phyloP scores from a whole-genome alignment of 106 monocot species.

The Dioscorea zingiberensis region DNA sequence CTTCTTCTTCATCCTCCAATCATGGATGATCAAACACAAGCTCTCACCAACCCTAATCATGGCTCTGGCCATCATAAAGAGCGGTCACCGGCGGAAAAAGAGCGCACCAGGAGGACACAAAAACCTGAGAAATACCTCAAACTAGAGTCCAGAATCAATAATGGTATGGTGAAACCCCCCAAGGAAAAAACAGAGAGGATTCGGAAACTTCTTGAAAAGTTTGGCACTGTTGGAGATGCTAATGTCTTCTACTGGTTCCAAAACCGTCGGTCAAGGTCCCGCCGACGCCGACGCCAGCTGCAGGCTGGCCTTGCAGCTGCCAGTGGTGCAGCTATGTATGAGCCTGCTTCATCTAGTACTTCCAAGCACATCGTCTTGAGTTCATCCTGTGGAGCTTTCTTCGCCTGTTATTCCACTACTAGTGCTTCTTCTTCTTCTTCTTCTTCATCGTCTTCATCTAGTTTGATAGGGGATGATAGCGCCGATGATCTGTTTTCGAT shows the following conservation, averaged over 20 bases:
- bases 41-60: too few relatives aligned
- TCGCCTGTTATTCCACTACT: neutral
- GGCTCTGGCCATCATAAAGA: neutral
- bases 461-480: constrained; percentile 17
- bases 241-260: constrained; percentile 99
- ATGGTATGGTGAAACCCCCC: constrained; percentile 91
- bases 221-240: constrained; percentile 89
- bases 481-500: constrained; percentile 70
- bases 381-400: constrained; percentile 9
- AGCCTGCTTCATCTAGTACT: constrained; percentile 2
- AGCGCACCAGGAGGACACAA: constrained; percentile 83
- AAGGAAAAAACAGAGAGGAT: constrained; percentile 87
- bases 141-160: constrained; percentile 96
- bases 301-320: constrained; percentile 38
- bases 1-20: neutral
- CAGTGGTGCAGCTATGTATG: neutral
- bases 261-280: constrained; percentile 88
- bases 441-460: constrained; percentile 11
- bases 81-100: constrained; percentile 33
- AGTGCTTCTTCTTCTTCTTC: too few relatives aligned
- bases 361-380: constrained; percentile 14
- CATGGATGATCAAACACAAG: neutral
- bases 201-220: constrained; percentile 77
- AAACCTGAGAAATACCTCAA: constrained; percentile 97
- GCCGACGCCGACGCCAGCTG: constrained; percentile 81